A percentile compares a stretch with the other conserved stretches of the same genome.
These are phyloP conservation scores for Stellera chamaejasme DNA, from an alignment of 345 rosid species.

Conservation along the genomic window DNA sequence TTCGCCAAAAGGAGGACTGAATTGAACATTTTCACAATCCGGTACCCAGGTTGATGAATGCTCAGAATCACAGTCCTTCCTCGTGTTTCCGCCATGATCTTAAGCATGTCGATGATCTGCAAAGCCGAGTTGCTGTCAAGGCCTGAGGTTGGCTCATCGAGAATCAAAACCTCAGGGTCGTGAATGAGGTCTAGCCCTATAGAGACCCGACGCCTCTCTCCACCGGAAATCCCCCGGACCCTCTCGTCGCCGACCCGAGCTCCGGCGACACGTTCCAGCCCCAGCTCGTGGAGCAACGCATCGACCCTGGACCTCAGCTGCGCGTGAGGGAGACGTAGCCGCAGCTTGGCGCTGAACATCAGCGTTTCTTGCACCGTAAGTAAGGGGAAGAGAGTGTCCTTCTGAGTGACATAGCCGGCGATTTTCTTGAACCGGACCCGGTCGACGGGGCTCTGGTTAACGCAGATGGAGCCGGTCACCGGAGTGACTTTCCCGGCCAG, in stretches of 20 bases:
- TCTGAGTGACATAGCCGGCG: conserved; percentile 85
- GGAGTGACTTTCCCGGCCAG: conserved; percentile 63
- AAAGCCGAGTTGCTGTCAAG: conserved; percentile 85
- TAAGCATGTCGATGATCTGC: conserved; percentile 81
- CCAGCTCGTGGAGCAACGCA: conserved; percentile 70
- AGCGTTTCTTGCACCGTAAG: conserved; percentile 95
- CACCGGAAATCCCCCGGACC: conserved; percentile 90
- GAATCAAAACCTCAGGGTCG: conserved; percentile 80
- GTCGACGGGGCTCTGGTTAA: conserved; percentile 53
- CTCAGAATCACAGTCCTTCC: conserved; percentile 69
- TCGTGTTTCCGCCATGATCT: conserved; percentile 75
- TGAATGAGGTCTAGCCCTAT: conserved; percentile 92
- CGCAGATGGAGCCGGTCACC: conserved; percentile 50
- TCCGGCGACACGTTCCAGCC: conserved; percentile 58
- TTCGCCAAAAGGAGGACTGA: conserved; percentile 69
- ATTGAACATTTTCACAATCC: conserved; percentile 74
- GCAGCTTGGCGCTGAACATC: conserved; percentile 77
- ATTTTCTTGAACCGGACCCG: conserved; percentile 60
- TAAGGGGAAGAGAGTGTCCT: conserved; percentile 79
- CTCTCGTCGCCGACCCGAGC: conserved; percentile 77
- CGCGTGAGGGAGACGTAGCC: conserved; percentile 50
- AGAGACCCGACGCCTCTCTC: conserved; percentile 91
- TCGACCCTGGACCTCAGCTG: conserved; percentile 50
- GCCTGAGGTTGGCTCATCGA: conserved; percentile 98
- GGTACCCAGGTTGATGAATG: conserved; percentile 93